Evolutionary conservation across 169 alveolate genomes (phyloP), one percentile per base, ranked within the genome.

Genomic region (Toxoplasma gondii): DNA sequence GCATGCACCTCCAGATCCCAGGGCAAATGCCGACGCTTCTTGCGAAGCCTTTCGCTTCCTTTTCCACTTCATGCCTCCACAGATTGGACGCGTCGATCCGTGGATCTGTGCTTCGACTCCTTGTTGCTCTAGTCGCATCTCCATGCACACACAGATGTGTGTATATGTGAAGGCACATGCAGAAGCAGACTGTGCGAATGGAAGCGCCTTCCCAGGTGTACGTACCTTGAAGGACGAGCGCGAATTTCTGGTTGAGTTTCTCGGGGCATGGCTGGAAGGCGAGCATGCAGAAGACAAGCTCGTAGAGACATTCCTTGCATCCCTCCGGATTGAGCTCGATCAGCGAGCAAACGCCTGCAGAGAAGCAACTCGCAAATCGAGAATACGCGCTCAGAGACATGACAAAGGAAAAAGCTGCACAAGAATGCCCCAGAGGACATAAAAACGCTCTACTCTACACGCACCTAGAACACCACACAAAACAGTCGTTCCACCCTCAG

Each of bases 251-350:
- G 64, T 82, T 82, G 19, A 82, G 90, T 19, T 39, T 39, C n/a
- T 82, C 90, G 38, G 90, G 90, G 41, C 90, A 82, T 17, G 90
- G 90, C 34, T 82, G 90, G 64, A 82, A 82, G 90, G 90, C 90
- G 41, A 82, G 90, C 90, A 82, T 82, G 64, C 67, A 82, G 64
- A 82, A 27, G 38, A 82, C 90, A 49, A 82, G 69, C 38, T 82
- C 90, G 41, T 38, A 43, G 24, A 82, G 64, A 22, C 67, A 22
- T 34, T 82, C 67, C 41, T 5, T 43, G 64, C 90, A 82, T 22
- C 67, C 90, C 19, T 39, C 53, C 1, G 90, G 90, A 41, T 82
- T 82, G 44, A 82, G 22, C 64, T 82, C 90, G 38, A 82, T 82
- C 90, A 82, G 38, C 38, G 67, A 29, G 67, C 90, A 82, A 41